phyloP scores from a whole-genome alignment of 306 rosid species.

The Begonia fuchsioides region DNA sequence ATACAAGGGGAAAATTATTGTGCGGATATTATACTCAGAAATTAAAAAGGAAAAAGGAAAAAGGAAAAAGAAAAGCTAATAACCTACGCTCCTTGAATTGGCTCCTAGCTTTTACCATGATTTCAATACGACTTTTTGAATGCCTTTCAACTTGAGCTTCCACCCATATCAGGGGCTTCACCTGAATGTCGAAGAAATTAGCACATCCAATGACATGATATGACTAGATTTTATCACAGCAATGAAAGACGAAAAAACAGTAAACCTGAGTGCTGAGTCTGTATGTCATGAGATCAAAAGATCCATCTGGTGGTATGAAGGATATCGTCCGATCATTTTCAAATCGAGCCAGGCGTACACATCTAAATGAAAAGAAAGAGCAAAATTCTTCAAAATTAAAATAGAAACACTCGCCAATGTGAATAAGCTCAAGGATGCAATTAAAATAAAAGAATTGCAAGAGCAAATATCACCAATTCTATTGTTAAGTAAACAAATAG shows the following conservation, averaged over 20 bases:
- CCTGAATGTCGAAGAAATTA: constrained; percentile 33
- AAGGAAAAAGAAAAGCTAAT: constrained; percentile 3
- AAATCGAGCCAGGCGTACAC: constrained; percentile 98
- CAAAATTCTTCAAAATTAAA: no score
- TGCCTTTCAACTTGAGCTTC: constrained; percentile 96
- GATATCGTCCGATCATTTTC: constrained; percentile 98
- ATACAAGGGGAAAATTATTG: constrained; percentile 6
- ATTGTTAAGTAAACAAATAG: constrained; percentile 14
- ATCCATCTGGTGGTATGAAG: constrained; percentile 94
- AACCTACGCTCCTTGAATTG: constrained; percentile 99
- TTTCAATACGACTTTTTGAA: constrained; percentile 90
- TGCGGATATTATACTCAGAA: constrained; percentile 1
- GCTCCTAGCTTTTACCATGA: constrained; percentile 89
- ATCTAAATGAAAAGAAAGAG: constrained; percentile 31
- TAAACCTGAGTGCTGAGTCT: constrained; percentile 92
- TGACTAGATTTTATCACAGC: neutral
- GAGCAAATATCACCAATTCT: neutral
- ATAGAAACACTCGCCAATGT: no score
- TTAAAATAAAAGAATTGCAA: neutral
- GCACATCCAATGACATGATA: neutral
- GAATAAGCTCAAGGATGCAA: no score
- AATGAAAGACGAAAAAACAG: constrained; percentile 2
- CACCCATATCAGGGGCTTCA: constrained; percentile 89
- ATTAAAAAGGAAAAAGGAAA: no score
- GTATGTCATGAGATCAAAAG: constrained; percentile 98